Conservation (phyloP, 371 early-diverging fungal species). For the Syncephalastrum contaminatum region DNA sequence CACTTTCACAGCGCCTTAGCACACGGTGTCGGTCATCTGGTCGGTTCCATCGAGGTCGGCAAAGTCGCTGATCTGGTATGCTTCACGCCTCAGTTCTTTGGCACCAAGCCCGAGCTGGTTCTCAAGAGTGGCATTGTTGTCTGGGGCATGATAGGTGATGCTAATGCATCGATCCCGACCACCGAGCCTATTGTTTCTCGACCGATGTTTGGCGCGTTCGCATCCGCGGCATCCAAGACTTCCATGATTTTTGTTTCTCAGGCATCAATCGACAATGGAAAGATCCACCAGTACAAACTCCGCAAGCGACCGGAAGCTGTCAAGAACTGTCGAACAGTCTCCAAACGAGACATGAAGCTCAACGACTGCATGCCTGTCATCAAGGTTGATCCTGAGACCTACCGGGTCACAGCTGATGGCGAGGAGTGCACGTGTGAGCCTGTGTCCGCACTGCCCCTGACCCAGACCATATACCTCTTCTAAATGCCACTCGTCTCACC, state of each 20-base stretch:
- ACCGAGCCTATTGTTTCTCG: constrained; percentile 84
- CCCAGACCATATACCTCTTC: constrained; percentile 74
- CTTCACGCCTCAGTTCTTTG: constrained; percentile 84
- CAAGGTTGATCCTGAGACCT: constrained; percentile 89
- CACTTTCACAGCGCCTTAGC: constrained; percentile 67
- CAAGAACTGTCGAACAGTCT: constrained; percentile 69
- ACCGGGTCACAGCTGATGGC: constrained; percentile 81
- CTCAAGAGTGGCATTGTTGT: constrained; percentile 86
- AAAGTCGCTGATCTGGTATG: constrained; percentile 90
- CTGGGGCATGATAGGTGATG: constrained; percentile 65
- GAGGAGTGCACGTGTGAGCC: constrained; percentile 68
- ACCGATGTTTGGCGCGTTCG: constrained; percentile 78
- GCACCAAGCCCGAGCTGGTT: constrained; percentile 81
- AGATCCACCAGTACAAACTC: constrained; percentile 55
- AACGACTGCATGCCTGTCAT: constrained; percentile 77
- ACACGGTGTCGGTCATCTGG: constrained; percentile 85
- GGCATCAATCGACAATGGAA: constrained; percentile 62
- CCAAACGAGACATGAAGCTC: constrained; percentile 84
- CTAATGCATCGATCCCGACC: constrained; percentile 57
- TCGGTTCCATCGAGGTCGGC: constrained; percentile 91
- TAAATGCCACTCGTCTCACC: constrained; percentile 34
- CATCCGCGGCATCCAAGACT: constrained; percentile 54
- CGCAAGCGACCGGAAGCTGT: constrained; percentile 75
- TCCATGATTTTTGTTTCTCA: constrained; percentile 82
- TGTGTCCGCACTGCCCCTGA: constrained; percentile 68